Base-by-base conservation (phyloP, 139 green algal genomes). In the Choricystis sp. region DNA sequence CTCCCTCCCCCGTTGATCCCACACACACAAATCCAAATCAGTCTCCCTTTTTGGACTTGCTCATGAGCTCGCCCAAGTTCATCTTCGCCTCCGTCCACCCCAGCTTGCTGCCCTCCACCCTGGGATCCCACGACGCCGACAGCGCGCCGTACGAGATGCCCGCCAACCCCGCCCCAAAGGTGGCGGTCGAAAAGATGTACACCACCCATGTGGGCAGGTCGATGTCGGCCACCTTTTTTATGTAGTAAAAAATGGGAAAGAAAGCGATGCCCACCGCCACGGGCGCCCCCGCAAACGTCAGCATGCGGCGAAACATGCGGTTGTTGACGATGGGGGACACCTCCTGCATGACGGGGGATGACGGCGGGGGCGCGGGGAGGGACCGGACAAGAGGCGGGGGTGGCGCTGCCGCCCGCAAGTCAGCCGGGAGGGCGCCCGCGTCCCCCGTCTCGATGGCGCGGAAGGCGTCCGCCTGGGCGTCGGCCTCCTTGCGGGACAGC, bases 71-170 rank as follows among this genome's bases (percentile, higher is more conserved):
- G 24, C 77, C 73, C 60, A 84, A 31, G 62, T 86, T 86, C 19
- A 64, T 65, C 57, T 81, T 69, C 59, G 83, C 79, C 61, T 86
- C 80, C 2, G 63, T 72, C 28, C 62, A 68, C 3, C 80, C 80
- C 23, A 81, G 72, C 56, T 66, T 19, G 57, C 59, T 72, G 31
- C 78, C 86, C 69, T 86, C 81, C 5, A 73, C 65, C 25, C 55
- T 59, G 0, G 75, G 80, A 61, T 93, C 86, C 81, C 82, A 94
- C 30, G 60, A 78, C 29, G 76, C 69, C 16, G 66, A 81, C 49
- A 94, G 64, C 26, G 86, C 81, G 55, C 84, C 86, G 40, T 90
- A 91, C 0, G 77, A 78, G 64, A 91, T 91, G 57, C 84, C 86
- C 58, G 80, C 29, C 63, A 89, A 65, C 26, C 80, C 85, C 26